Evolutionary conservation across 1,284 basidiomycete species (phyloP).

Genomic region (Rhodotorula sp.): DNA sequence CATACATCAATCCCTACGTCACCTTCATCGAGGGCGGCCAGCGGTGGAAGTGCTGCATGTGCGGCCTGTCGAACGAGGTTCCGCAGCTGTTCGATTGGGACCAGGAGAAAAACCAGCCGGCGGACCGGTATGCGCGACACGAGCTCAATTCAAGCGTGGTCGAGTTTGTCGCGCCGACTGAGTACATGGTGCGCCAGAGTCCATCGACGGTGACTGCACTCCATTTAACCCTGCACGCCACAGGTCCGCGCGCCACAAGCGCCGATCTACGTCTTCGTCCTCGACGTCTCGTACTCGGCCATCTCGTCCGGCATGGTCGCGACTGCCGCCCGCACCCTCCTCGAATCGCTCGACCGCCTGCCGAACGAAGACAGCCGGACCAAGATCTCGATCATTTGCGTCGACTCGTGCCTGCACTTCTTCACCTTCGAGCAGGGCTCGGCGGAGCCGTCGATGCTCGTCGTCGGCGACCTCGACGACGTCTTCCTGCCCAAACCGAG

Average conservation of each 20-base stretch:
- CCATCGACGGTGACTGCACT: not conserved
- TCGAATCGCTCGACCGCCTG: slow-evolving; percentile 91
- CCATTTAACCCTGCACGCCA: not conserved
- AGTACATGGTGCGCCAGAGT: slow-evolving; percentile 78
- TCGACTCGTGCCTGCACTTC: slow-evolving; percentile 92
- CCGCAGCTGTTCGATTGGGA: slow-evolving; percentile 99
- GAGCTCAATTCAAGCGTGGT: slow-evolving; percentile 93
- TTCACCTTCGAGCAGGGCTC: slow-evolving; percentile 77
- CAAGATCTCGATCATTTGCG: slow-evolving; percentile 88
- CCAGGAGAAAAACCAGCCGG: slow-evolving; percentile 85
- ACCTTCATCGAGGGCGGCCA: slow-evolving; percentile 98
- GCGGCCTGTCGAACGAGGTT: slow-evolving; percentile 96
- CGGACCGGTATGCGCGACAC: slow-evolving; percentile 88
- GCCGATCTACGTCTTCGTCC: slow-evolving; percentile 93
- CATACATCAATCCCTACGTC: slow-evolving; percentile 98
- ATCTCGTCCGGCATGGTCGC: slow-evolving; percentile 96
- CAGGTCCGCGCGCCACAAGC: slow-evolving; percentile 88
- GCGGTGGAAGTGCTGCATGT: slow-evolving; percentile 99
- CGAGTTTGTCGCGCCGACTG: slow-evolving; percentile 95
- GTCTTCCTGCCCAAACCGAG: slow-evolving; percentile 96
- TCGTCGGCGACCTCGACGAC: slow-evolving; percentile 94
- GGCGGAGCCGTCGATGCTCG: slow-evolving; percentile 87
- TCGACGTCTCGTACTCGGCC: slow-evolving; percentile 91
- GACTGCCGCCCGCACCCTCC: slow-evolving; percentile 89
- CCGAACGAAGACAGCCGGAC: slow-evolving; percentile 93